These are phyloP conservation scores for Diaporthe sp. DNA, from an alignment of 2,329 filamentous ascomycete species.

Conservation along the genomic window DNA sequence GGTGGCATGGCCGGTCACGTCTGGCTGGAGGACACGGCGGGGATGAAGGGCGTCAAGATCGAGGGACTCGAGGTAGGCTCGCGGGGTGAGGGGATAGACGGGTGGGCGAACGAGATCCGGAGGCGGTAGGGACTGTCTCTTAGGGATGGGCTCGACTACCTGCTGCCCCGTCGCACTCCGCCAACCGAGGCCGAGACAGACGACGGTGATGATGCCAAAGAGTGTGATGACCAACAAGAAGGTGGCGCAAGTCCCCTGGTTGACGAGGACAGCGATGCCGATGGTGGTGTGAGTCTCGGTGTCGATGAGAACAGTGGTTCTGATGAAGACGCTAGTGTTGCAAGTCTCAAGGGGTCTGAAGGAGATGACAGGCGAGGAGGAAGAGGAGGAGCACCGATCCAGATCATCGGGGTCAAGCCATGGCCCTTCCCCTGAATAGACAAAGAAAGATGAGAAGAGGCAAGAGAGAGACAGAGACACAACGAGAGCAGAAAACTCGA, in stretches of 20 bases:
- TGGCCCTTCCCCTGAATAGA: slow-evolving; percentile 14
- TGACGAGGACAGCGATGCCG: neutral
- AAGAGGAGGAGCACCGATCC: neutral
- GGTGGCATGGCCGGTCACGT: slow-evolving; percentile 91
- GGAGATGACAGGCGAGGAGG: neutral
- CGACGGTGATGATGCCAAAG: neutral
- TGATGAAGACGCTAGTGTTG: neutral
- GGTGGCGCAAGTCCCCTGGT: neutral
- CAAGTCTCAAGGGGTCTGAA: neutral
- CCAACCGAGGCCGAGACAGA: neutral
- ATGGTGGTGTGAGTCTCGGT: neutral
- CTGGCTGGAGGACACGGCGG: slow-evolving; percentile 87
- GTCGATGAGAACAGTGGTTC: neutral
- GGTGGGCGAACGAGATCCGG: slow-evolving; percentile 92
- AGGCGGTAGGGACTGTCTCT: slow-evolving; percentile 67
- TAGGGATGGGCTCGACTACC: slow-evolving; percentile 10
- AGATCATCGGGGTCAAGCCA: neutral
- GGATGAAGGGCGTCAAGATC: slow-evolving; percentile 86
- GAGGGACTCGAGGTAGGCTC: slow-evolving; percentile 82
- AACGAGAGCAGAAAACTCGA: slow-evolving; percentile 5
- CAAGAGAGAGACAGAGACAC: neutral
- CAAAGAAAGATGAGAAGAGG: slow-evolving; percentile 15
- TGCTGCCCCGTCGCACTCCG: slow-evolving; percentile 4
- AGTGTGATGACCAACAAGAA: neutral
- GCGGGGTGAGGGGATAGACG: slow-evolving; percentile 91